Evolutionary conservation across 345 rosid genomes (phyloP).

Genomic region (Zanthoxylum bungeanum): DNA sequence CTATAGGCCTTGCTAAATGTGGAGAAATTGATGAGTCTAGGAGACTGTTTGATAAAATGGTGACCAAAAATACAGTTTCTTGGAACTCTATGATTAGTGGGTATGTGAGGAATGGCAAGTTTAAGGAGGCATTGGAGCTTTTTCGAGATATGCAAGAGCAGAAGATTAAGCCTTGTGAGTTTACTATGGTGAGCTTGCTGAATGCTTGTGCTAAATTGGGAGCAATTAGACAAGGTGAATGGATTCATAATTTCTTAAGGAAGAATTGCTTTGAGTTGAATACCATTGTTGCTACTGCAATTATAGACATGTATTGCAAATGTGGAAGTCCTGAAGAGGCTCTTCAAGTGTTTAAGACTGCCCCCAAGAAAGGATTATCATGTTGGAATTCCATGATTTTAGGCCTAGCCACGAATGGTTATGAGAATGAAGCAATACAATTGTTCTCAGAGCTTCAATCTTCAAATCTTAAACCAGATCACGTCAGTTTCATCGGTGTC

Average conservation of each 20-base stretch:
- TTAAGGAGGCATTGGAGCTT: slow-evolving; percentile 53
- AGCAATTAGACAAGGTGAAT: slow-evolving; percentile 63
- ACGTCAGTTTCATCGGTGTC: slow-evolving; percentile 59
- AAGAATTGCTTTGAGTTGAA: slow-evolving; percentile 46
- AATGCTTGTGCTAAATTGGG: slow-evolving; percentile 66
- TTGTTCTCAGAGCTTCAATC: slow-evolving; percentile 53
- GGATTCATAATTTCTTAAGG: slow-evolving; percentile 61
- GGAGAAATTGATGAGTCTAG: slow-evolving; percentile 55
- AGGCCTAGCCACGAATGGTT: slow-evolving; percentile 67
- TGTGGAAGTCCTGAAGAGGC: slow-evolving; percentile 58
- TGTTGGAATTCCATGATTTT: slow-evolving; percentile 88
- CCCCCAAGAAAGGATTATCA: slow-evolving; percentile 39
- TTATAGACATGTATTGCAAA: slow-evolving; percentile 77
- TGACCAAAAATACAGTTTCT: slow-evolving; percentile 39
- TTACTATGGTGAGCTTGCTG: slow-evolving; percentile 72
- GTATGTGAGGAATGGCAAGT: slow-evolving; percentile 55
- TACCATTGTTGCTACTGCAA: slow-evolving; percentile 52
- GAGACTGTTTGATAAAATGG: slow-evolving; percentile 53
- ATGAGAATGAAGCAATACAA: slow-evolving; percentile 44
- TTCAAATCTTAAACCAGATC: slow-evolving; percentile 49
- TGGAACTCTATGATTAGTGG: slow-evolving; percentile 85
- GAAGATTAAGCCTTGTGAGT: slow-evolving; percentile 47
- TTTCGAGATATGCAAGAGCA: slow-evolving; percentile 49
- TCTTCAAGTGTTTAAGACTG: slow-evolving; percentile 37
- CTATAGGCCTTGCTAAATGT: slow-evolving; percentile 53